Evolutionary conservation across 2,329 filamentous ascomycete species (phyloP), one percentile per base, ranked within the genome.

Genomic region (Hymenoscyphus occultus): DNA sequence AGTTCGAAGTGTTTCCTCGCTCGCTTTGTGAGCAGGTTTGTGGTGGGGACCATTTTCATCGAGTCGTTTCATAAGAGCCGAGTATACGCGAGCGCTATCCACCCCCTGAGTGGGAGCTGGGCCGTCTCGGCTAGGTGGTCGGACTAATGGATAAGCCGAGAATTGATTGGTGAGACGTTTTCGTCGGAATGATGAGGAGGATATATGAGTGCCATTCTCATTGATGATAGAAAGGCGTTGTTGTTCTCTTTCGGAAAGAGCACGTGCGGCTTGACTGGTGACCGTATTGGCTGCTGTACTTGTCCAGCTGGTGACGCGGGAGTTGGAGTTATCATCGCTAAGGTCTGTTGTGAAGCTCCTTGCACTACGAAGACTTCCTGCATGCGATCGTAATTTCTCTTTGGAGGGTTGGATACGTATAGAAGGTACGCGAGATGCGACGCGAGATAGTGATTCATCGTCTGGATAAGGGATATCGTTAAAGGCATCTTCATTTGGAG

Each of bases 221-320:
- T 84, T 84, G 72, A 90, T 90, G 31, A 87, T 81, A 1, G 86
- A 88, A n/a, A 90, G 77, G 1, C 85, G 82, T 71, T 89, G 83
- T 19, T 79, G 75, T 65, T 85, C 79, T 79, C 82, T 77, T 66
- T 84, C 81, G 2, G 63, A 42, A 31, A 66, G 69, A 35, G 63
- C 28, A 62, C 65, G 67, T 5, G 59, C 39, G 19, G 62, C 45
- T 10, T n/a, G 12, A 65, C 78, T 81, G 65, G 74, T 85, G 5
- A 81, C 76, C 2, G 84, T 82, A 64, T 82, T 82, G 1, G 81
- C 80, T 1, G 84, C 85, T 0, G 89, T 90, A 67, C 86, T 85
- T 4, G 84, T 84, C 90, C 90, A 92, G 74, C 89, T 92, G 1
- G 89, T 91, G 60, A 91, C 85, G 28, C 89, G 79, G n/a, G 87